phyloP scores from a whole-genome alignment of 129 eudicot species.

The Tagetes erecta region DNA sequence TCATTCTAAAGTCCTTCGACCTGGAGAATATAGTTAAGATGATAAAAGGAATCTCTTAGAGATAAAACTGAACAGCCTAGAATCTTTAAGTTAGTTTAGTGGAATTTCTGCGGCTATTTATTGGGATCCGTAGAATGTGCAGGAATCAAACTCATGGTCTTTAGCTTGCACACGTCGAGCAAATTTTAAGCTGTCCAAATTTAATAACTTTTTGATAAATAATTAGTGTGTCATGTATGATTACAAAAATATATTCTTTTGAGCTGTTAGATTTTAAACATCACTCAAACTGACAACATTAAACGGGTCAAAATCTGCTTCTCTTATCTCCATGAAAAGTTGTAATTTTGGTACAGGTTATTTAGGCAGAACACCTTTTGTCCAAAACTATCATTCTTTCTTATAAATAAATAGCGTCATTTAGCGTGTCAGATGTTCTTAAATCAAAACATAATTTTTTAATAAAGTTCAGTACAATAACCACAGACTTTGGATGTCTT shows the following conservation, averaged over 20 bases:
- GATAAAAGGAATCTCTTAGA: constrained; percentile 36
- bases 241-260: neutral
- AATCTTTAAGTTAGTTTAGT: constrained; percentile 21
- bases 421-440: neutral
- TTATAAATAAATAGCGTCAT: neutral
- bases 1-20: constrained; percentile 33
- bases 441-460: neutral
- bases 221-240: neutral
- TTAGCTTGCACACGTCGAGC: constrained; percentile 33
- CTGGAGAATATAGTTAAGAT: constrained; percentile 38
- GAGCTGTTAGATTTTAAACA: neutral
- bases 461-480: neutral
- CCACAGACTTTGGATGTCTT: neutral
- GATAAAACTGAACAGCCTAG: constrained; percentile 24
- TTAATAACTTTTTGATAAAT: neutral
- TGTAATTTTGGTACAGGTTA: neutral
- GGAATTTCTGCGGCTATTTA: constrained; percentile 27
- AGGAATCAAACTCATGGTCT: constrained; percentile 37
- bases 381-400: neutral
- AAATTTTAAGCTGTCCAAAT: neutral
- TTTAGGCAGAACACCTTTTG: neutral
- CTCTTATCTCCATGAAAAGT: neutral
- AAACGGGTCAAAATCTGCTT: neutral
- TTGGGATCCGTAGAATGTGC: constrained; percentile 32
- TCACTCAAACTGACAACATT: neutral